Conservation (phyloP, 2,329 filamentous ascomycete species). For the Penicillium sp. region DNA sequence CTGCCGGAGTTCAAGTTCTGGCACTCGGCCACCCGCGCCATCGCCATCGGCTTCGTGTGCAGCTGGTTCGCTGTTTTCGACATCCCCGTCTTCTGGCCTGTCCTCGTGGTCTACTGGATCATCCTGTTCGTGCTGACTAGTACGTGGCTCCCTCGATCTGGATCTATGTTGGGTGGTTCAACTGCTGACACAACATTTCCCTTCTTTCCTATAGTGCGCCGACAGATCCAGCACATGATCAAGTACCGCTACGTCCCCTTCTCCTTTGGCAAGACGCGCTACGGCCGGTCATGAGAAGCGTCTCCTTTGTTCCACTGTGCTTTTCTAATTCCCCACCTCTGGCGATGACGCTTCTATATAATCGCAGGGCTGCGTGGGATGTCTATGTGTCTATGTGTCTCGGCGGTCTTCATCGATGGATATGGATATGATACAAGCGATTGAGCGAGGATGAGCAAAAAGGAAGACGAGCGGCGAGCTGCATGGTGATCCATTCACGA, state of each 20-base stretch:
- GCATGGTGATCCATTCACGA: constrained; percentile 14
- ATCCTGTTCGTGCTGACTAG: constrained; percentile 94
- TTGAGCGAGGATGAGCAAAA: too few species aligned
- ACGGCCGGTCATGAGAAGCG: constrained; percentile 46
- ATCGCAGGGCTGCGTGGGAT: neutral
- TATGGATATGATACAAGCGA: constrained; percentile 15
- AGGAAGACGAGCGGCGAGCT: constrained; percentile 4
- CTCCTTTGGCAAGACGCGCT: constrained; percentile 82
- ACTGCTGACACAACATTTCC: constrained; percentile 9
- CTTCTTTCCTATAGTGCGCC: constrained; percentile 66
- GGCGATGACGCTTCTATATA: neutral
- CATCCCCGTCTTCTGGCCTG: constrained; percentile 97
- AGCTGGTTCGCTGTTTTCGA: constrained; percentile 94
- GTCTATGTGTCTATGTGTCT: constrained; percentile 16
- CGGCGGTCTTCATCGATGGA: constrained; percentile 9
- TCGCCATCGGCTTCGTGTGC: constrained; percentile 79
- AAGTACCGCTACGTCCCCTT: constrained; percentile 99
- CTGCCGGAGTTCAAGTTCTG: constrained; percentile 99
- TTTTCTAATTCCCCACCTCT: constrained; percentile 6
- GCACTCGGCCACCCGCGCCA: constrained; percentile 88
- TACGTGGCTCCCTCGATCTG: constrained; percentile 50
- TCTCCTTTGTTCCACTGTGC: constrained; percentile 8
- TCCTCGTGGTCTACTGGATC: constrained; percentile 97
- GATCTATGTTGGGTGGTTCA: neutral
- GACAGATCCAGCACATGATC: constrained; percentile 99